Conservation (phyloP, 2,329 filamentous ascomycete species). For the Cladosporium sp. region DNA sequence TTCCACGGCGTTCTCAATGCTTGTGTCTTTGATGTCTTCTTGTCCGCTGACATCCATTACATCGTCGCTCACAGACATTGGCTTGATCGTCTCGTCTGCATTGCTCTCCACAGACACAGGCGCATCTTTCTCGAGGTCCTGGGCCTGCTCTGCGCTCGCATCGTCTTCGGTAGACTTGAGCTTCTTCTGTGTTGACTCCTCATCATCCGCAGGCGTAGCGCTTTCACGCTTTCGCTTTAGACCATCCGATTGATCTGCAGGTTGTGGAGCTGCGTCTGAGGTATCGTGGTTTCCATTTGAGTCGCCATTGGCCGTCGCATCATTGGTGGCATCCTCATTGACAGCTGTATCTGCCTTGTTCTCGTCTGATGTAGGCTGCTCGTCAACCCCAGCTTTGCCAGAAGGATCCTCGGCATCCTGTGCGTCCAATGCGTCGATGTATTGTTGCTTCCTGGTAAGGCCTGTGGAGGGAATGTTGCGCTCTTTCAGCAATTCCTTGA, state of each 20-base stretch:
- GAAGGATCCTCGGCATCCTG: conserved; percentile 32
- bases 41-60: conserved; percentile 29
- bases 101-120: conserved; percentile 22
- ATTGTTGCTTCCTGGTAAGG: conserved; percentile 51
- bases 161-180: conserved; percentile 42
- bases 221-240: conserved; percentile 38
- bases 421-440: conserved; percentile 48
- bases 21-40: conserved; percentile 19
- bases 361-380: not conserved
- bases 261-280: not conserved
- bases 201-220: conserved; percentile 31
- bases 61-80: conserved; percentile 36
- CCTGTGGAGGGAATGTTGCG: conserved; percentile 49
- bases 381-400: conserved; percentile 5
- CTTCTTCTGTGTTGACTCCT: conserved; percentile 47
- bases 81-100: conserved; percentile 26
- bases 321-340: not conserved
- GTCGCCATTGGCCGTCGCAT: conserved; percentile 8
- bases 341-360: not conserved
- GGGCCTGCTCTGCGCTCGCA: conserved; percentile 34
- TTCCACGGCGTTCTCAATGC: not conserved
- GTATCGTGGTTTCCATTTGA: not conserved
- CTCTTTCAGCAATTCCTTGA: conserved; percentile 50
- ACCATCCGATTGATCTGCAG: conserved; percentile 25
- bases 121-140: conserved; percentile 23